A percentile compares a stretch with the other conserved stretches of the same genome.
These are phyloP conservation scores for Pleurotus cornucopiae DNA, from an alignment of 768 basidiomycete species.

Conservation along the genomic window DNA sequence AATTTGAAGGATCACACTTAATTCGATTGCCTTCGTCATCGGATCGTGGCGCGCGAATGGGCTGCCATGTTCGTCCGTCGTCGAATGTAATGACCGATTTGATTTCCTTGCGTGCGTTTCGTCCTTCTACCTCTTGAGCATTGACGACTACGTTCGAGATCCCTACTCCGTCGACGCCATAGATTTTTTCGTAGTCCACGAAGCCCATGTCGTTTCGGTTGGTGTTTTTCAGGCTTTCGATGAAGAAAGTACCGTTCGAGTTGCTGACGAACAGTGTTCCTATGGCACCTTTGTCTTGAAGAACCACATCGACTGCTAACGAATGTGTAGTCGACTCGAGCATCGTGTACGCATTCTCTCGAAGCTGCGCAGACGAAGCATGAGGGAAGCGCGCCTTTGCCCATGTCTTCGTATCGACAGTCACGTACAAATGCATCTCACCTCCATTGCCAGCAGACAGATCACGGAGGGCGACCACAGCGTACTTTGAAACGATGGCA, in stretches of 20 bases:
- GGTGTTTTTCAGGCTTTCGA: conserved; percentile 85
- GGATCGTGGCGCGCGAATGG: conserved; percentile 51
- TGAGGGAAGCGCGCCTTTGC: conserved; percentile 92
- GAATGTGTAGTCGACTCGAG: conserved; percentile 94
- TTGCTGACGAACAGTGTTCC: conserved; percentile 96
- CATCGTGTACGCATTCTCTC: conserved; percentile 94
- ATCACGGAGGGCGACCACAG: conserved; percentile 86
- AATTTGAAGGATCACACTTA: conserved; percentile 54
- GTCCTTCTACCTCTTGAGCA: conserved; percentile 75
- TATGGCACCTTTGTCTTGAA: conserved; percentile 58
- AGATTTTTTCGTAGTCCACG: conserved; percentile 89
- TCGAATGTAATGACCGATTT: conserved; percentile 85
- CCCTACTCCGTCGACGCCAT: conserved; percentile 87
- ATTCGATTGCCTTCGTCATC: conserved; percentile 61
- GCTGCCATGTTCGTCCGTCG: conserved; percentile 81
- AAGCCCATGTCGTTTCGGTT: conserved; percentile 86
- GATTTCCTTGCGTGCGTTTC: conserved; percentile 65
- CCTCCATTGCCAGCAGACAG: conserved; percentile 46
- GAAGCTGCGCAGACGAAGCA: conserved; percentile 68
- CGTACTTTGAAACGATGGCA: conserved; percentile 89
- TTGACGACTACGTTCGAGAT: conserved; percentile 87
- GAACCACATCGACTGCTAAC: conserved; percentile 88
- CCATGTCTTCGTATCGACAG: conserved; percentile 81
- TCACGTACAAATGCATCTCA: conserved; percentile 84
- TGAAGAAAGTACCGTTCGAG: conserved; percentile 94